Evolutionary conservation across 805 yeast genomes (phyloP), one percentile per base, ranked within the genome.

Genomic region (Kluyveromyces aestuarii): DNA sequence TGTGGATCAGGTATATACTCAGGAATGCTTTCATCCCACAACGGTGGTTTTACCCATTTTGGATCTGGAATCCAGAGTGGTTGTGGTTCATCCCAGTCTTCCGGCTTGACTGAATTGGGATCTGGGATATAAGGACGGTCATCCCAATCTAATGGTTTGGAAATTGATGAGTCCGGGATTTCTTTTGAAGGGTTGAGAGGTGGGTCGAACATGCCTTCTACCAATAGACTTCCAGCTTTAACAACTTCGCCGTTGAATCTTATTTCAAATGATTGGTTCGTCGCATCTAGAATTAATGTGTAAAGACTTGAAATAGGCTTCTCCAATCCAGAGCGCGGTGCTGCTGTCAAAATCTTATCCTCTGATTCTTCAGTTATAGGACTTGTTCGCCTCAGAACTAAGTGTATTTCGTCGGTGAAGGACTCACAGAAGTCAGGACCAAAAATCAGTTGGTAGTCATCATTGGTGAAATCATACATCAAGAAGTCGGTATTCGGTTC

Each of bases 371-470:
- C 81, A 25, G 80, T 72, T 25, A 59, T 51, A 41, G 80, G 81
- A 62, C 77, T 75, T 57, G 73, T 72, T 57, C 85, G 75, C 49
- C 74, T 77, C 51, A 88, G 59, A 48, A 88, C 85, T 55, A 89
- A 79, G 60, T 86, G 95, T 35, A 90, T 82, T 66, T 81, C 84
- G 69, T 88, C 86, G 41, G 83, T 76, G 36, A 53, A 55, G 47
- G 80, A 62, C 2, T 95, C 96, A 69, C 97, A 90, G 63, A 77
- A 80, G 67, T 90, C 97, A 41, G 97, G 97, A 18, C 97, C 97
- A 70, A 90, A 90, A 91, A 90, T 84, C 54, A 90, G 69, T 65
- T 84, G 88, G 68, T 84, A 87, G 2, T 89, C 86, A 3, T 95
- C 75, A 27, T 73, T 80, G 51, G 78, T 76, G 54, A 71, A 66